Evolutionary conservation across 1,284 basidiomycete species (phyloP), one percentile per base, ranked within the genome.

Genomic region (Neonothopanus nambi): DNA sequence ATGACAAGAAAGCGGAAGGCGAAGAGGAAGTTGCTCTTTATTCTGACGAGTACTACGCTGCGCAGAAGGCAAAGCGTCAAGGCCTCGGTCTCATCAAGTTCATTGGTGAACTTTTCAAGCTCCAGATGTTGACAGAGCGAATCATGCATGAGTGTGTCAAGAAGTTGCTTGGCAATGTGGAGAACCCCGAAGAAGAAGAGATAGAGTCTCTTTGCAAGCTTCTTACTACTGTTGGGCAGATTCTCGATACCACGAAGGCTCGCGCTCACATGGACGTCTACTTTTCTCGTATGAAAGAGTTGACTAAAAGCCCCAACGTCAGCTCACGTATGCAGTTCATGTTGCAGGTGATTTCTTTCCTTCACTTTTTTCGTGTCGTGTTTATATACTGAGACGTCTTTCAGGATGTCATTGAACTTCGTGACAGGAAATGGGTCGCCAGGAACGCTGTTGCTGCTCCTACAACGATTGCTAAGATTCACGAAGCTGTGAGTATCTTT

Each of bases 81-180:
- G 95, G 95, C 70, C 87, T 98, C 21, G 96, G 96, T 79, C 83
- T 98, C 57, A 93, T 98, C 71, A 92, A 92, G 70, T 97, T 99
- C 76, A 97, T 98, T 61, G 95, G 96, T 65, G 95, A 98, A 76
- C 79, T 98, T 54, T 98, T 95, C 88, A 98, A 98, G 78, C 78
- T 98, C 36, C 88, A 89, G 71, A 96, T 97, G 92, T 77, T 97
- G 51, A 93, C 91, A 42, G 91, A 93, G 72, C 85, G 91, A 61
- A 95, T 96, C 73, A 98, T 99, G 89, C 91, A 95, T 72, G 87
- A 93, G 67, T 98, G 95, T 77, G 87, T 98, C 68, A 92, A 95
- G 81, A 94, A 95, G 72, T 82, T 98, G 6, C 79, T 98, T 23
- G 84, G 87, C 58, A 97, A 98, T 67, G 89, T 95, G 55, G 87